These are phyloP conservation scores for Rosa multiflora DNA, from an alignment of 306 rosid species.

Conservation along the genomic window DNA sequence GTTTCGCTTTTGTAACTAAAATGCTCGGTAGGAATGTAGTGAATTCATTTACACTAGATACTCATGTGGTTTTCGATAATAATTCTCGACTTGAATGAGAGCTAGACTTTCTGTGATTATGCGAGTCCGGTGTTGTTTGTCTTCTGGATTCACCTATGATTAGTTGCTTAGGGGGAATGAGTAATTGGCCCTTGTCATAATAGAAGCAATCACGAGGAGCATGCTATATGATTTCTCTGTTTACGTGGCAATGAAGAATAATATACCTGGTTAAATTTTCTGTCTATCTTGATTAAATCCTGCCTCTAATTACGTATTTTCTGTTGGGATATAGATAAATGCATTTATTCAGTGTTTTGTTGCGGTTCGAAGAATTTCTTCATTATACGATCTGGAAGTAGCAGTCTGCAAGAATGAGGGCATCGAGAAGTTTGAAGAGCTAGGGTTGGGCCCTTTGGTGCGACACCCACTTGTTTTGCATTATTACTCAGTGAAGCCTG, in stretches of 20 bases:
- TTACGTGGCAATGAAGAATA: not conserved
- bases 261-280: not conserved
- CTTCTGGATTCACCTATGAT: not conserved
- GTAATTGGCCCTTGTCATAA: too few relatives aligned
- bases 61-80: not conserved
- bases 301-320: conserved; percentile 13
- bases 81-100: not conserved
- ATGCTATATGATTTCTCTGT: not conserved
- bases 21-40: not conserved
- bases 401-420: conserved; percentile 76
- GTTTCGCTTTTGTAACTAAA: not conserved
- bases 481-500: conserved; percentile 56
- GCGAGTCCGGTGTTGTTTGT: not conserved
- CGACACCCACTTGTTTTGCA: conserved; percentile 73
- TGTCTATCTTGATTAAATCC: not conserved
- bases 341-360: conserved; percentile 89
- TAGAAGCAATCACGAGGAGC: not conserved
- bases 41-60: not conserved
- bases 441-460: conserved; percentile 82
- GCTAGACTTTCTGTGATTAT: not conserved
- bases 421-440: conserved; percentile 55
- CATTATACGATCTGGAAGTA: conserved; percentile 72
- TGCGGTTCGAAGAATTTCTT: conserved; percentile 64
- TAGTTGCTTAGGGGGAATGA: not conserved
- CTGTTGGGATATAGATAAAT: conserved; percentile 61